phyloP scores from a whole-genome alignment of 2,329 filamentous ascomycete genomes.

The Sporothrix globosa region DNA sequence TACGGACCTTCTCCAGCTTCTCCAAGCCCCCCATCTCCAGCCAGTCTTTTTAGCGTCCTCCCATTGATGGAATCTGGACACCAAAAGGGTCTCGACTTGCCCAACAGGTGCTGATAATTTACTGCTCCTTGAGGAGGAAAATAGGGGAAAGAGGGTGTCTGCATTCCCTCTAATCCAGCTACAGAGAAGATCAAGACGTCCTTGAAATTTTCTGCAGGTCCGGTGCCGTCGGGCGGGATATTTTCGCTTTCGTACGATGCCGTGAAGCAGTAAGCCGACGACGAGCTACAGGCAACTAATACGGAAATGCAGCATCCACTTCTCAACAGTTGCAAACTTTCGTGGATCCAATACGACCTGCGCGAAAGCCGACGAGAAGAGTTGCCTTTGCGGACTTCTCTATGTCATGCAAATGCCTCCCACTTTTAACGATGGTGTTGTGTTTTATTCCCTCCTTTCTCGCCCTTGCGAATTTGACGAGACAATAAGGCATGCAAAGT shows the following conservation, averaged over 20 bases:
- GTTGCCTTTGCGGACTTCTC: neutral
- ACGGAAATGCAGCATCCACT: constrained; percentile 9
- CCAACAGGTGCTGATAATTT: neutral
- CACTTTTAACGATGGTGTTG: constrained; percentile 5
- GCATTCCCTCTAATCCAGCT: neutral
- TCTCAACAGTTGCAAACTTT: neutral
- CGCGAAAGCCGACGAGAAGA: neutral
- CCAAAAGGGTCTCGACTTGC: constrained; percentile 21
- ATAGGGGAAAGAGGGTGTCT: neutral
- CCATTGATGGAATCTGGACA: neutral
- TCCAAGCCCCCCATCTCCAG: constrained; percentile 15
- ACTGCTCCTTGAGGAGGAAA: neutral
- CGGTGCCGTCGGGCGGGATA: constrained; percentile 2
- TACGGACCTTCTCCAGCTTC: constrained; percentile 21
- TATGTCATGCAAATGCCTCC: neutral
- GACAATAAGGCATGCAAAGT: neutral
- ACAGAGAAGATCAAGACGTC: neutral
- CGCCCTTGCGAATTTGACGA: neutral
- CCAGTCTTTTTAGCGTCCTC: constrained; percentile 21
- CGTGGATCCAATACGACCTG: constrained; percentile 4
- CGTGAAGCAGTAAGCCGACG: constrained; percentile 21
- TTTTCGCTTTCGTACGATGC: neutral
- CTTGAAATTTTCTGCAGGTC: neutral
- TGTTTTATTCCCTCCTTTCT: neutral
- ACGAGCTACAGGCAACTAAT: constrained; percentile 1